Evolutionary conservation across 495 filamentous ascomycete genomes (phyloP).

Genomic region (Penicillium simplicissimum): DNA sequence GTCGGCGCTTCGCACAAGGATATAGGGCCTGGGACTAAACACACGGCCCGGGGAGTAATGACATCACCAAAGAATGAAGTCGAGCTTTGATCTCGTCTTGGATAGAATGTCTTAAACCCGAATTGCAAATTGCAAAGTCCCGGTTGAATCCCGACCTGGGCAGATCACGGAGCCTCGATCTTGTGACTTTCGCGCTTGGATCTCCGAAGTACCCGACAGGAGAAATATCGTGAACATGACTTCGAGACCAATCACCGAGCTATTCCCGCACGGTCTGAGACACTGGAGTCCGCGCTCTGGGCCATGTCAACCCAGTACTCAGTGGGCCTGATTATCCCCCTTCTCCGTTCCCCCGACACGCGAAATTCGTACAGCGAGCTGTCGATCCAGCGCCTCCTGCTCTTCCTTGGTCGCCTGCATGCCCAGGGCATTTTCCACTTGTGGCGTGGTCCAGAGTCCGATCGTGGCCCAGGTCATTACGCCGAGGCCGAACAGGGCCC

Average conservation of each 20-base stretch:
- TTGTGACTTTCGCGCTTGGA: background rate
- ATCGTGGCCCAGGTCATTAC: slow-evolving; percentile 65
- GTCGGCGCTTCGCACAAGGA: background rate
- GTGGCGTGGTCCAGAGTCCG: slow-evolving; percentile 58
- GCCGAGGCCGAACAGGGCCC: slow-evolving; percentile 63
- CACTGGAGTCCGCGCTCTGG: no score
- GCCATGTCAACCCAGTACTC: background rate
- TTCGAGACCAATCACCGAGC: no score
- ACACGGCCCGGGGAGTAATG: background rate
- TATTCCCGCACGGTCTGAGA: no score
- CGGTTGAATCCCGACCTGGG: slow-evolving; percentile 6
- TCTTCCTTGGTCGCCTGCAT: slow-evolving; percentile 63
- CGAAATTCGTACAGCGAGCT: slow-evolving; percentile 49
- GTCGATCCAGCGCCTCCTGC: slow-evolving; percentile 53
- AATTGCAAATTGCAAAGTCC: background rate
- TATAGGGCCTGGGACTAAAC: no score
- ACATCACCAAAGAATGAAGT: background rate
- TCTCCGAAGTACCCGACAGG: no score
- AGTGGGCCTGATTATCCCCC: slow-evolving; percentile 10
- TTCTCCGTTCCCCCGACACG: slow-evolving; percentile 33
- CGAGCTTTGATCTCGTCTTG: slow-evolving; percentile 2
- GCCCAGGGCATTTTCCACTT: slow-evolving; percentile 62
- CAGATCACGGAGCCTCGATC: background rate
- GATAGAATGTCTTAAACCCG: background rate
- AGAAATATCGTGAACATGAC: no score